A percentile compares a stretch with the other conserved stretches of the same genome.
Conservation (phyloP, 805 yeast species). For the Nakazawaea sp. region DNA sequence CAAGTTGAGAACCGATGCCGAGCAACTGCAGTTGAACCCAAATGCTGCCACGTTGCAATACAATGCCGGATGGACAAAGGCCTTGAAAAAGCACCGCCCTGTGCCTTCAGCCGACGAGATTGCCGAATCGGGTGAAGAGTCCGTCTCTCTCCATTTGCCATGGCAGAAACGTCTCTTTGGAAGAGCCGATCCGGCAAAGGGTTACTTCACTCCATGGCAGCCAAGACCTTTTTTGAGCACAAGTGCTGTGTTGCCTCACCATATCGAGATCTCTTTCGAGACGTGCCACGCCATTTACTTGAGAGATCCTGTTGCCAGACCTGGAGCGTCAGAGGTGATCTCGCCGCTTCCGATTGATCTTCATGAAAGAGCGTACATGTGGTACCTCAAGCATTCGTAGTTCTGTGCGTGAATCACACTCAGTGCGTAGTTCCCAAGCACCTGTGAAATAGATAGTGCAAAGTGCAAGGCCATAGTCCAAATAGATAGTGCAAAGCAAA, state of each 20-base stretch:
- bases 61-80: slow-evolving; percentile 40
- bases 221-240: slow-evolving; percentile 93
- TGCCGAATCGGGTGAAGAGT: slow-evolving; percentile 25
- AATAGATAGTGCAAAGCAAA: no score
- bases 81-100: slow-evolving; percentile 33
- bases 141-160: slow-evolving; percentile 54
- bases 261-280: slow-evolving; percentile 80
- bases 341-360: slow-evolving; percentile 77
- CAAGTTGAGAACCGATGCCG: slow-evolving; percentile 19
- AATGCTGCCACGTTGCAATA: slow-evolving; percentile 1
- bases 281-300: slow-evolving; percentile 96
- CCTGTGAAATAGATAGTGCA: no score
- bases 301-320: slow-evolving; percentile 95
- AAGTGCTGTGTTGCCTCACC: slow-evolving; percentile 87
- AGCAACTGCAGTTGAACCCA: slow-evolving; percentile 14
- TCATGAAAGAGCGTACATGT: slow-evolving; percentile 94
- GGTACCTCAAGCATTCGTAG: slow-evolving; percentile 57
- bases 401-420: no score
- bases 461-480: no score
- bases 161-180: slow-evolving; percentile 83
- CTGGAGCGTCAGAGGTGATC: slow-evolving; percentile 93
- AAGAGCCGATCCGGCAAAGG: slow-evolving; percentile 65
- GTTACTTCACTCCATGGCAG: slow-evolving; percentile 95
- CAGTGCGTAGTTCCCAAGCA: no score
- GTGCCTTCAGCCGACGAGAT: slow-evolving; percentile 27